A percentile compares a stretch with the other conserved stretches of the same genome.
phyloP scores from a whole-genome alignment of 257 asterid species.

The Salvia miltiorrhiza region DNA sequence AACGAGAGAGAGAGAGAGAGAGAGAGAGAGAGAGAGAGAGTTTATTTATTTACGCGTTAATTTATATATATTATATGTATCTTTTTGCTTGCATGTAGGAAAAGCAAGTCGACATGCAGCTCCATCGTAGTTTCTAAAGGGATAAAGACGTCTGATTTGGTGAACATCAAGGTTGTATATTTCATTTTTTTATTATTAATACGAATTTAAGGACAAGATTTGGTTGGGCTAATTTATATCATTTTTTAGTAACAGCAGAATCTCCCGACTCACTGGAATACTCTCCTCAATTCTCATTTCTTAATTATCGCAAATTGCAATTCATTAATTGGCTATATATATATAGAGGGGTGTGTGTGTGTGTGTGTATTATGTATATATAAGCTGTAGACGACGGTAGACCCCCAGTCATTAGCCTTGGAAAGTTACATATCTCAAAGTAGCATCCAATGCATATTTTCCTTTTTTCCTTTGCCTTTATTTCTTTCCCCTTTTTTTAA shows the following conservation, averaged over 20 bases:
- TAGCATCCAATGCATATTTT: conserved; percentile 33
- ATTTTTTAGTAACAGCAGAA: conserved; percentile 4
- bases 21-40: background rate
- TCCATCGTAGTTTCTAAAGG: conserved; percentile 24
- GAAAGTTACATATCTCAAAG: conserved; percentile 19
- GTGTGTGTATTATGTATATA: too few relatives aligned
- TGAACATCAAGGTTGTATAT: conserved; percentile 4
- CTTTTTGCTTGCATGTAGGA: conserved; percentile 13
- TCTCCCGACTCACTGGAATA: conserved; percentile 31
- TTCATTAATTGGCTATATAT: background rate
- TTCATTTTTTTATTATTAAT: conserved; percentile 1
- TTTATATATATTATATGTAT: background rate
- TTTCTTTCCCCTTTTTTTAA: background rate
- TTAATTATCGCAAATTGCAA: background rate
- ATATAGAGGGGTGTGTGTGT: background rate
- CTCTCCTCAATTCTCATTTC: background rate
- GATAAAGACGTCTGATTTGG: conserved; percentile 18
- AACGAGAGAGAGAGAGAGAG: conserved; percentile 18
- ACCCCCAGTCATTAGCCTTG: too few relatives aligned
- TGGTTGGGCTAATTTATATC: conserved; percentile 31
- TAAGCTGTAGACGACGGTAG: too few relatives aligned
- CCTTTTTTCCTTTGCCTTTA: background rate
- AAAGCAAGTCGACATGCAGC: conserved; percentile 22
- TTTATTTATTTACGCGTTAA: background rate
- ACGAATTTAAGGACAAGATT: conserved; percentile 34